Evolutionary conservation across 2,329 filamentous ascomycete genomes (phyloP), one percentile per base, ranked within the genome.

Genomic region (Lachnellula subtilissima): DNA sequence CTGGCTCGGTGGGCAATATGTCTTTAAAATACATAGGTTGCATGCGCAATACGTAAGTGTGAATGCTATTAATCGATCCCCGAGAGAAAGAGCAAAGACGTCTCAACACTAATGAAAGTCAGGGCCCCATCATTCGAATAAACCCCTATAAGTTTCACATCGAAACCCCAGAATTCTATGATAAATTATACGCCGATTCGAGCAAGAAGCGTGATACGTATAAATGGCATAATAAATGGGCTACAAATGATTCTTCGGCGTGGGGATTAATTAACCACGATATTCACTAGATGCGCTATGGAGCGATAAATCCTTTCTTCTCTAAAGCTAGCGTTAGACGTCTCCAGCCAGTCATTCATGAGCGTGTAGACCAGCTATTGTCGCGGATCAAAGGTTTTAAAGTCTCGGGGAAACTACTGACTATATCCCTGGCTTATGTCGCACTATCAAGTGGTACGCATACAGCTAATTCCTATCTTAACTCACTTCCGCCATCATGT

Each of bases 91-190:
- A 46, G 19, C 43, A 3, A 1, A 22, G 4, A 3, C 22, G 17
- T 46, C 19, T 7, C 17, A 25, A 17, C 2, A 19, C 32, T 52
- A 76, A 54, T 12, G 32, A 48, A 8, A 28, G 25, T n/a, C 25
- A 48, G 22, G 68, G 67, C 9, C 69, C 71, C 1, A 69, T 74
- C n/a, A 60, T 73, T 35, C 66, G 69, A 15, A 69, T 73, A 48
- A 71, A 66, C 52, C 67, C 71, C 1, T 72, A 69, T 64, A 74
- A 77, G 55, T 66, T 77, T 32, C 69, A 76, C 52, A 69, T 75
- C 43, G 63, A 60, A 11, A 64, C 67, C 28, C 64, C 69, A 14
- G 52, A 63, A 46, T 75, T 75, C 61, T 71, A 73, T 54, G 69
- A 74, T 35, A 72, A 74, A 51, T 60, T 77, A 17, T 76, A 74